A percentile compares a stretch with the other conserved stretches of the same genome.
These are phyloP conservation scores for Fusarium robinianum DNA, from an alignment of 2,329 filamentous ascomycete genomes.

Conservation along the genomic window DNA sequence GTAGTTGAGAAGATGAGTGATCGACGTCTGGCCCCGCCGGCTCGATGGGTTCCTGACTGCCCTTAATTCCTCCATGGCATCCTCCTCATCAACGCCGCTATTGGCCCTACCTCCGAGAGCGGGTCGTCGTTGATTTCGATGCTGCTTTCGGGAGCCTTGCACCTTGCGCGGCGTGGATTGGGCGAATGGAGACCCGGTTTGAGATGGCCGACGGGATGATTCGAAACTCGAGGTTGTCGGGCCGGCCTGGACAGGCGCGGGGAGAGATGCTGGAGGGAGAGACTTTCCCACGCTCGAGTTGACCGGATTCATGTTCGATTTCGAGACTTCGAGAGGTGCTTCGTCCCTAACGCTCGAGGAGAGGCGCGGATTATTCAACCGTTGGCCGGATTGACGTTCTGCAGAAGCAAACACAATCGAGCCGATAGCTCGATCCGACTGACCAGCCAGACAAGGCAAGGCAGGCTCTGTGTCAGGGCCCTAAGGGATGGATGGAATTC, in stretches of 20 bases:
- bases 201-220: slow-evolving; percentile 52
- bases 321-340: not conserved
- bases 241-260: slow-evolving; percentile 47
- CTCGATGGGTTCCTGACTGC: slow-evolving; percentile 62
- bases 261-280: slow-evolving; percentile 50
- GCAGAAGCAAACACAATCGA: no score
- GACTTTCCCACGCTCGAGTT: slow-evolving; percentile 53
- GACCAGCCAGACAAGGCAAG: no score
- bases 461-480: no score
- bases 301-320: slow-evolving; percentile 42
- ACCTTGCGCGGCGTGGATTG: slow-evolving; percentile 67
- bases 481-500: no score
- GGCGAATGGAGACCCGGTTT: slow-evolving; percentile 39
- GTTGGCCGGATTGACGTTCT: slow-evolving; percentile 3
- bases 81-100: slow-evolving; percentile 69
- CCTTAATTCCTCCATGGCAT: slow-evolving; percentile 80
- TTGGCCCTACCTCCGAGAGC: slow-evolving; percentile 47
- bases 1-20: slow-evolving; percentile 96
- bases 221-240: slow-evolving; percentile 55
- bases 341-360: slow-evolving; percentile 4
- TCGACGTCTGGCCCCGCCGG: slow-evolving; percentile 92
- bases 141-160: slow-evolving; percentile 78
- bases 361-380: slow-evolving; percentile 13
- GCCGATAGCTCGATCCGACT: no score
- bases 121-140: slow-evolving; percentile 79